A percentile compares a stretch with the other conserved stretches of the same genome.
Evolutionary conservation across 305 asterid genomes (phyloP).

Genomic region (Striga hermonthica): DNA sequence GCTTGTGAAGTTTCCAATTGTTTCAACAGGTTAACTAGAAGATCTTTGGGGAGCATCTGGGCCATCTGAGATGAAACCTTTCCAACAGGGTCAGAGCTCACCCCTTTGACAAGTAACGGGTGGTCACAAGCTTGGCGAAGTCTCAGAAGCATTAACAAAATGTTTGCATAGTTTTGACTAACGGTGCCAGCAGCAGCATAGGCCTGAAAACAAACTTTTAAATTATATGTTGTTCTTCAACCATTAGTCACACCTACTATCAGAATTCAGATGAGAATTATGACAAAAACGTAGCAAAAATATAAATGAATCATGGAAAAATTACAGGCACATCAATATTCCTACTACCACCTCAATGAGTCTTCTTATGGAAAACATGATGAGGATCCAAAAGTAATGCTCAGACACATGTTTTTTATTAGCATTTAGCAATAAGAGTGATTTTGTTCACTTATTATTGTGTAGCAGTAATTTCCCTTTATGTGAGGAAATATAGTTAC

Average conservation of each 20-base stretch:
- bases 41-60: slow-evolving; percentile 58
- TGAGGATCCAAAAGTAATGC: not conserved
- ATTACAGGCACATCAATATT: not conserved
- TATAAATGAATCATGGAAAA: slow-evolving; percentile 20
- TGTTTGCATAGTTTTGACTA: slow-evolving; percentile 91
- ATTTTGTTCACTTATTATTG: too few relatives aligned
- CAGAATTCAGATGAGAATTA: slow-evolving; percentile 3
- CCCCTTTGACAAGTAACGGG: slow-evolving; percentile 85
- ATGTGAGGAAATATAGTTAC: not conserved
- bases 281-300: slow-evolving; percentile 3
- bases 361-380: slow-evolving; percentile 5
- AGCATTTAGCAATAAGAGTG: too few relatives aligned
- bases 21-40: slow-evolving; percentile 50
- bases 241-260: too few relatives aligned
- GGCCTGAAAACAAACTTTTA: slow-evolving; percentile 48
- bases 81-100: slow-evolving; percentile 54
- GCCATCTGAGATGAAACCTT: slow-evolving; percentile 62
- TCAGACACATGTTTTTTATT: not conserved
- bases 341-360: not conserved
- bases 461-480: not conserved
- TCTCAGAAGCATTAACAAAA: slow-evolving; percentile 84
- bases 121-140: slow-evolving; percentile 99
- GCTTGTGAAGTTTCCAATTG: slow-evolving; percentile 64
- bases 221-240: slow-evolving; percentile 18
- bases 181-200: slow-evolving; percentile 99